Evolutionary conservation across 164 flowering plant genomes (phyloP).

Genomic region (Aristolochia fimbriata): DNA sequence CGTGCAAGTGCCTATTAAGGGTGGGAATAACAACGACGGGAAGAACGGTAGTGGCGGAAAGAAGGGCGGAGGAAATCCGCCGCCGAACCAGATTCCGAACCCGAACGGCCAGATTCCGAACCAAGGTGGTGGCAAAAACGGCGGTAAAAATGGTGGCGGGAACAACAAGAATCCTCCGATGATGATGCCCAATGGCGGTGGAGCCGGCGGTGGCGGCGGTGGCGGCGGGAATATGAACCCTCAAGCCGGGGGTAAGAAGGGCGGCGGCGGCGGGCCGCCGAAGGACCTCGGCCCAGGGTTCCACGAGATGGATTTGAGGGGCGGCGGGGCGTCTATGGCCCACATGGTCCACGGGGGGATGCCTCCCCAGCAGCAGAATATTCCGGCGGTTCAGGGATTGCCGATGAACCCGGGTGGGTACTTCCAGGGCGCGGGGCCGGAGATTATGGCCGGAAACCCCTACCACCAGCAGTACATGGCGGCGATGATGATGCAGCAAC

Average conservation of each 20-base stretch:
- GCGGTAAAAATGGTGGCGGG: slow-evolving; percentile 19
- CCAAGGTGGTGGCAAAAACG: slow-evolving; percentile 33
- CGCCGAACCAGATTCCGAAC: slow-evolving; percentile 15
- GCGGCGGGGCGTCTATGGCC: slow-evolving; percentile 15
- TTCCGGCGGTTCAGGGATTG: slow-evolving; percentile 67
- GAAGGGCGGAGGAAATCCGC: slow-evolving; percentile 31
- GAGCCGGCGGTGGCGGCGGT: slow-evolving; percentile 17
- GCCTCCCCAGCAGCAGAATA: slow-evolving; percentile 42
- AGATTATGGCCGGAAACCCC: slow-evolving; percentile 41
- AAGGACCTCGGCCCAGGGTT: slow-evolving; percentile 24
- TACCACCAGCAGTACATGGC: slow-evolving; percentile 53
- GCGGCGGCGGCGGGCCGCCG: slow-evolving; percentile 19
- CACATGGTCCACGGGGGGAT: slow-evolving; percentile 27
- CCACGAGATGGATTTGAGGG: slow-evolving; percentile 25
- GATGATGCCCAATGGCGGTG: slow-evolving; percentile 16
- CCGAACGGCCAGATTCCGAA: slow-evolving; percentile 20
- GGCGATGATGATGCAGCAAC: slow-evolving; percentile 78
- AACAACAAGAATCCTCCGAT: slow-evolving; percentile 19
- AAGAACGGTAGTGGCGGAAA: slow-evolving; percentile 31
- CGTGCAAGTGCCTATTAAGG: slow-evolving; percentile 13
- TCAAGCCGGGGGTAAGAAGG: slow-evolving; percentile 32
- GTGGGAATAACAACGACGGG: slow-evolving; percentile 13
- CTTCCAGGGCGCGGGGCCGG: slow-evolving; percentile 52
- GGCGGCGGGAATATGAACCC: slow-evolving; percentile 21
- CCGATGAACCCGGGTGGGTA: slow-evolving; percentile 46